Conservation (phyloP, 73 alveolate genomes). For the Loxodes magnus region DNA sequence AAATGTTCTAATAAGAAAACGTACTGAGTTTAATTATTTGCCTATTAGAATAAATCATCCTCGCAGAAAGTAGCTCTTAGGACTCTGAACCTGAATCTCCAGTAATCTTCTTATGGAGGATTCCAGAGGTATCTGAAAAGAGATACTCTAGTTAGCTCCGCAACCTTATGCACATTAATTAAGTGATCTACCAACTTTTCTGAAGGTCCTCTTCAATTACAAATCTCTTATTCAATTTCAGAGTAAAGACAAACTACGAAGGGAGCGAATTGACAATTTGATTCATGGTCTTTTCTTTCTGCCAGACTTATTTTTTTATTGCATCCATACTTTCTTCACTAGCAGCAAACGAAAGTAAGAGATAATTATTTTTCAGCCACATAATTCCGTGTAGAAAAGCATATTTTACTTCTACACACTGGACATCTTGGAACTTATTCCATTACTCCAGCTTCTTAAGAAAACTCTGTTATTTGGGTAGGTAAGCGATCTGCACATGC, state of each 20-base stretch:
- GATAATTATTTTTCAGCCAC: too few species aligned
- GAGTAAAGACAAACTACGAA: not conserved
- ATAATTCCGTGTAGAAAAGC: too few species aligned
- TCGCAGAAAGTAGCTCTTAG: not conserved
- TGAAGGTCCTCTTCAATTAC: conserved; percentile 4
- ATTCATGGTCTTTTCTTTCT: not conserved
- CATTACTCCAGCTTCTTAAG: too few species aligned
- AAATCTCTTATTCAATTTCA: not conserved
- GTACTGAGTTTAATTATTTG: not conserved
- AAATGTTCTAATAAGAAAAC: not conserved
- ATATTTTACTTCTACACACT: too few species aligned
- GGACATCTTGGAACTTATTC: too few species aligned
- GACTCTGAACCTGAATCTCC: conserved; percentile 1
- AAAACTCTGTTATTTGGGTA: too few species aligned
- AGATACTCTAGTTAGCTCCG: not conserved
- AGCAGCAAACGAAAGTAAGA: too few species aligned
- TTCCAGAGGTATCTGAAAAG: conserved; percentile 4
- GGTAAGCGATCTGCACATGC: too few species aligned
- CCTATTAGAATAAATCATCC: too few species aligned
- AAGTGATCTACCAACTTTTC: not conserved
- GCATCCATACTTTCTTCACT: too few species aligned
- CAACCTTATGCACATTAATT: not conserved
- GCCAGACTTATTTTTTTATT: not conserved
- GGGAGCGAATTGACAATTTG: conserved; percentile 2
- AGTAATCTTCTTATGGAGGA: not conserved